Conservation (phyloP, 2,329 filamentous ascomycete species). For the Exserohilum rostratum region DNA sequence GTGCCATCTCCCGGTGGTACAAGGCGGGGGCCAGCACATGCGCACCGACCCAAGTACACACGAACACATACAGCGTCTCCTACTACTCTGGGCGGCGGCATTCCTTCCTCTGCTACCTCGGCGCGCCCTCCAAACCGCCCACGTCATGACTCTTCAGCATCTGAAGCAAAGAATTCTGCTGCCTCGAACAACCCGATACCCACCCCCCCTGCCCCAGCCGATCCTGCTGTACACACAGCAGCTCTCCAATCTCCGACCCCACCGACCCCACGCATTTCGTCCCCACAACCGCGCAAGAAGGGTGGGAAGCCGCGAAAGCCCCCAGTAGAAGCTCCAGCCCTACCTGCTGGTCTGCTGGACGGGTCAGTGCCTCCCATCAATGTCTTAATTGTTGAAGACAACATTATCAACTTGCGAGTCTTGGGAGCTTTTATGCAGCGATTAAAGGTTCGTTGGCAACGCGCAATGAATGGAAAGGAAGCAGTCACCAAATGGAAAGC, state of each 20-base stretch:
- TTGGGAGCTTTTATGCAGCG: constrained; percentile 95
- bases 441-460: constrained; percentile 94
- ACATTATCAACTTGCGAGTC: constrained; percentile 94
- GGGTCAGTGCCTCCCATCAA: constrained; percentile 92
- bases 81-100: constrained; percentile 60
- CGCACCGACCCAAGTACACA: constrained; percentile 65
- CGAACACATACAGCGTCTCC: constrained; percentile 84
- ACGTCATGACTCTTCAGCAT: constrained; percentile 50
- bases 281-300: constrained; percentile 57
- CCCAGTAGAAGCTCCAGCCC: constrained; percentile 40
- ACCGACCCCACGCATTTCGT: constrained; percentile 57
- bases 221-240: constrained; percentile 49
- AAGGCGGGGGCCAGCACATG: constrained; percentile 52
- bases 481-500: constrained; percentile 91
- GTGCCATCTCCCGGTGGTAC: constrained; percentile 82
- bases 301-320: constrained; percentile 50
- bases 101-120: constrained; percentile 50
- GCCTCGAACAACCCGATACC: constrained; percentile 59
- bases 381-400: constrained; percentile 96
- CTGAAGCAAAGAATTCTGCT: constrained; percentile 51
- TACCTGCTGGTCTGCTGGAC: constrained; percentile 70
- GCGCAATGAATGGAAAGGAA: constrained; percentile 93
- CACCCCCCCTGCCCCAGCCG: constrained; percentile 57
- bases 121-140: constrained; percentile 39
- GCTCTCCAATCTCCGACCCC: constrained; percentile 50